A percentile compares a stretch with the other conserved stretches of the same genome.
Conservation (phyloP, 768 basidiomycete genomes). For the Kwoniella sp. region DNA sequence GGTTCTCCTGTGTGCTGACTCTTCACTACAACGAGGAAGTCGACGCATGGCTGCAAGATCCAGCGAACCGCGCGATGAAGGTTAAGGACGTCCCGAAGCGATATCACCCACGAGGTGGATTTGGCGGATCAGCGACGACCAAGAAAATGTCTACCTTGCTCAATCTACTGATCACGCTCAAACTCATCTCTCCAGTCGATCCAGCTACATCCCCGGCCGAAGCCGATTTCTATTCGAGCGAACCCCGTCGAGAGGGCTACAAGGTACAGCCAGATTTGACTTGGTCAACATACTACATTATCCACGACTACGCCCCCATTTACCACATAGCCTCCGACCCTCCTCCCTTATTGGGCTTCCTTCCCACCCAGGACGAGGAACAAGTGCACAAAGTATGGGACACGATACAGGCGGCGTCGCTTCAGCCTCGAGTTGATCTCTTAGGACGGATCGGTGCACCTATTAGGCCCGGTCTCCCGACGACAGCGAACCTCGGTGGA, state of each 20-base stretch:
- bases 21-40: conserved; percentile 66
- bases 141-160: conserved; percentile 68
- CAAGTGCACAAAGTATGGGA: conserved; percentile 34
- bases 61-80: conserved; percentile 61
- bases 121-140: conserved; percentile 66
- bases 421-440: conserved; percentile 15
- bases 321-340: conserved; percentile 65
- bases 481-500: conserved; percentile 7
- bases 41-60: conserved; percentile 61
- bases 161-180: conserved; percentile 64
- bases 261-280: conserved; percentile 10
- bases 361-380: conserved; percentile 57
- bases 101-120: conserved; percentile 63
- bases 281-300: conserved; percentile 62
- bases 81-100: conserved; percentile 64
- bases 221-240: conserved; percentile 57
- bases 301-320: conserved; percentile 64
- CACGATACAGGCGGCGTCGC: conserved; percentile 22
- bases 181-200: conserved; percentile 66
- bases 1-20: conserved; percentile 67
- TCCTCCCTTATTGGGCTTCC: conserved; percentile 64
- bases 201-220: conserved; percentile 58
- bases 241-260: conserved; percentile 41
- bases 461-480: conserved; percentile 14
- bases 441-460: conserved; percentile 3